Base-by-base conservation (phyloP, 1,284 basidiomycete species). In the Amylostereum areolatum region DNA sequence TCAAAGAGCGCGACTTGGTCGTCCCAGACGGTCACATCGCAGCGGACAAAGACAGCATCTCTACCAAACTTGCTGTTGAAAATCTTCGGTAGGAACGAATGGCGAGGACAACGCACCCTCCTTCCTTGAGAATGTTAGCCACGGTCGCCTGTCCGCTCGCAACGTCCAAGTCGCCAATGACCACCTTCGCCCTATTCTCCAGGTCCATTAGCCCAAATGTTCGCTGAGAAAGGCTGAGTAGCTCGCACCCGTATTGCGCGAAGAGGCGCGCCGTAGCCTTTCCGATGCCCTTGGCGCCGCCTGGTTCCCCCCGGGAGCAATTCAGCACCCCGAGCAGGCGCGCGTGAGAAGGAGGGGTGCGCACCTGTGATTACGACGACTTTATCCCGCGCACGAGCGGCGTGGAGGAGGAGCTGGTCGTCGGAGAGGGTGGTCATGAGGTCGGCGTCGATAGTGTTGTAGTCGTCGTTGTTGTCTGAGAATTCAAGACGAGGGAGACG, bases 281-380 rank as follows among this genome's bases (percentile, higher is more conserved):
- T 10, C 81, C 80, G 49, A 83, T 78, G 0, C 80, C 81, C 57
- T 73, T 75, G 1, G 74, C 77, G 43, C 72, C 80, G 49, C 78
- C 78, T 75, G 39, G 4, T 24, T 6, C 27, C 12, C 36, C 11
- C 31, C 41, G 34, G 29, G 33, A 7, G 25, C 10, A 5, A 36
- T 11, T 6, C 36, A 47, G 24, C 7, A 9, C 35, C 35, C 32
- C n/a, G 30, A 32, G 5, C 27, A 33, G 37, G 32, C 34, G 31
- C 45, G 24, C 6, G 8, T 31, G 35, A 25, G 33, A 12, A 29
- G 11, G 41, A 29, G 10, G 3, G 4, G 6, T 24, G 43, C 42
- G 33, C 31, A 50, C 52, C 52, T 8, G 54, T 53, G 35, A 55
- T 54, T 28, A 51, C 42, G 10, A 52, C 51, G 11, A 52, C 45